phyloP scores from a whole-genome alignment of 257 asterid genomes.

The Solanum arcanum region DNA sequence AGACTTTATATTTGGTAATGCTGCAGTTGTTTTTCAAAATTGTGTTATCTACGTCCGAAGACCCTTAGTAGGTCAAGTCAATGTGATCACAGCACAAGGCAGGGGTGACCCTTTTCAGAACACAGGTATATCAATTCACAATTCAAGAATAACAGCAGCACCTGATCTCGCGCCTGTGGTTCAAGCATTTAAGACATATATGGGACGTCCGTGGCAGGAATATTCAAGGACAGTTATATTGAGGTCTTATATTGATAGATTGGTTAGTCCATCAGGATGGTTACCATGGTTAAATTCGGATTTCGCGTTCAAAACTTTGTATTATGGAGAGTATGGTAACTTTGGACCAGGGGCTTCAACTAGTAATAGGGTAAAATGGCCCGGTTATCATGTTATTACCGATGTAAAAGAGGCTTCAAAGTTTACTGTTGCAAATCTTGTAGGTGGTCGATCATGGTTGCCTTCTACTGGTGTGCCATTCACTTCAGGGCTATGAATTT shows the following conservation, averaged over 20 bases:
- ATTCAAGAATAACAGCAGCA: constrained; percentile 1
- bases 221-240: constrained; percentile 5
- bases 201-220: constrained; percentile 30
- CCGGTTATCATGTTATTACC: constrained; percentile 11
- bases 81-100: constrained; percentile 20
- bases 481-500: constrained; percentile 5
- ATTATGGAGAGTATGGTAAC: constrained; percentile 16
- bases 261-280: constrained; percentile 25
- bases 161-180: constrained; percentile 6
- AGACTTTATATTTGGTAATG: constrained; percentile 32
- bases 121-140: background rate
- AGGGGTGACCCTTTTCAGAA: constrained; percentile 12
- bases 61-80: constrained; percentile 10
- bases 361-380: constrained; percentile 10
- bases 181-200: background rate
- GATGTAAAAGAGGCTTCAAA: background rate
- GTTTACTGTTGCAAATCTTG: constrained; percentile 10
- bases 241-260: background rate
- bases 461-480: constrained; percentile 13
- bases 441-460: constrained; percentile 10
- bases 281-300: background rate
- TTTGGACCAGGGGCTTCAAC: constrained; percentile 11
- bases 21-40: constrained; percentile 20
- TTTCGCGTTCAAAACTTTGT: constrained; percentile 2
- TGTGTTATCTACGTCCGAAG: constrained; percentile 10